These are phyloP conservation scores for Ogataea angusta DNA, from an alignment of 805 yeast species.

Conservation along the genomic window DNA sequence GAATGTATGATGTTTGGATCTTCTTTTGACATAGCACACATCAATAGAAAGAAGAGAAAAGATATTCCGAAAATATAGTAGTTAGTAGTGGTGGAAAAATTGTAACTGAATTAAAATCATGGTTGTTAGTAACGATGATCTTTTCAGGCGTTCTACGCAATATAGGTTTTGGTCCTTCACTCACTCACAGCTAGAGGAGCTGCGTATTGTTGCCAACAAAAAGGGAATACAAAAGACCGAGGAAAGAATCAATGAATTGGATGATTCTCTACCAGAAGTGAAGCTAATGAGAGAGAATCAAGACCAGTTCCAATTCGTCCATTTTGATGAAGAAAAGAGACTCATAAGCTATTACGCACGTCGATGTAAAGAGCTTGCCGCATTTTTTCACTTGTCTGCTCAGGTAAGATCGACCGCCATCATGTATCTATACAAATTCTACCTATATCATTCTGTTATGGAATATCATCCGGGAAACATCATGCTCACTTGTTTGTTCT, in stretches of 20 bases:
- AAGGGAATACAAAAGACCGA: conserved; percentile 45
- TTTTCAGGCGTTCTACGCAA: conserved; percentile 85
- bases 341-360: conserved; percentile 70
- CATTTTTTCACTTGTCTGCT: conserved; percentile 76
- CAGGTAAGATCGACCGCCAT: conserved; percentile 88
- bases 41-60: conserved; percentile 19
- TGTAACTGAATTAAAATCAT: not conserved
- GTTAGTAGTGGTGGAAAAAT: conserved; percentile 1
- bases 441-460: conserved; percentile 76
- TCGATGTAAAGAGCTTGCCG: conserved; percentile 66
- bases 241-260: conserved; percentile 21
- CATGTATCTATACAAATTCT: conserved; percentile 77
- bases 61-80: conserved; percentile 17
- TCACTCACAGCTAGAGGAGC: conserved; percentile 46
- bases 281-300: conserved; percentile 16
- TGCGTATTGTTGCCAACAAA: conserved; percentile 49
- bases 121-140: conserved; percentile 69
- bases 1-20: conserved; percentile 22
- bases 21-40: conserved; percentile 21
- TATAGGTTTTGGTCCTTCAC: conserved; percentile 84
- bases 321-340: conserved; percentile 65
- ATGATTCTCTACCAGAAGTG: conserved; percentile 18
- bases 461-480: conserved; percentile 83
- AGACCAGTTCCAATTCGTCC: conserved; percentile 41
- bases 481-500: conserved; percentile 75